Evolutionary conservation across 768 basidiomycete species (phyloP).

Genomic region (Paxillus involutus): DNA sequence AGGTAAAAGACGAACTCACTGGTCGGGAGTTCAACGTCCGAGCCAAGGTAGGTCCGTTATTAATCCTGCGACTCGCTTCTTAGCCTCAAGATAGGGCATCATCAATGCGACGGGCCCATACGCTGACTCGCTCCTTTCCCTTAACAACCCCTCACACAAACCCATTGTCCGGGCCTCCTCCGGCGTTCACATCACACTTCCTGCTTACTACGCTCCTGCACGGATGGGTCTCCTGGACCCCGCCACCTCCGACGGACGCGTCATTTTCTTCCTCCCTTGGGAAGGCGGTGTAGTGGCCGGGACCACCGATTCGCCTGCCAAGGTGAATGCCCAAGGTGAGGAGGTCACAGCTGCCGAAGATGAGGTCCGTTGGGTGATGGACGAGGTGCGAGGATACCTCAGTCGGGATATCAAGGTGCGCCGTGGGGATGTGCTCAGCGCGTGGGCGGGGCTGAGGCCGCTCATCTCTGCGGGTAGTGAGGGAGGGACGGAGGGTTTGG

Average conservation of each 20-base stretch:
- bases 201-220: constrained; percentile 94
- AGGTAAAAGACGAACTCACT: constrained; percentile 78
- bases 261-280: constrained; percentile 99
- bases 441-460: constrained; percentile 92
- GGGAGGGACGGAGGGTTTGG: constrained; percentile 80
- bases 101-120: constrained; percentile 98
- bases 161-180: constrained; percentile 92
- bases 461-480: constrained; percentile 80
- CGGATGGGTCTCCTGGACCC: constrained; percentile 97
- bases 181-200: constrained; percentile 94
- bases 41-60: constrained; percentile 56
- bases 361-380: constrained; percentile 95
- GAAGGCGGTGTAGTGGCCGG: constrained; percentile 97
- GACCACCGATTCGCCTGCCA: constrained; percentile 85
- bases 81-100: constrained; percentile 55
- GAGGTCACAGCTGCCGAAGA: constrained; percentile 87
- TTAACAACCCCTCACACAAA: constrained; percentile 75
- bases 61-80: background rate
- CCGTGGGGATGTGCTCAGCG: constrained; percentile 91
- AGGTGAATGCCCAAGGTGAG: constrained; percentile 49
- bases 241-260: constrained; percentile 91
- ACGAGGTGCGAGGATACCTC: constrained; percentile 89
- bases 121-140: constrained; percentile 77
- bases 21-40: constrained; percentile 80
- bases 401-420: constrained; percentile 91